Percentiles rank a stretch among this genome's conserved stretches.
Conservation (phyloP, 371 early-diverging fungal species). For the Nematocida sp. region DNA sequence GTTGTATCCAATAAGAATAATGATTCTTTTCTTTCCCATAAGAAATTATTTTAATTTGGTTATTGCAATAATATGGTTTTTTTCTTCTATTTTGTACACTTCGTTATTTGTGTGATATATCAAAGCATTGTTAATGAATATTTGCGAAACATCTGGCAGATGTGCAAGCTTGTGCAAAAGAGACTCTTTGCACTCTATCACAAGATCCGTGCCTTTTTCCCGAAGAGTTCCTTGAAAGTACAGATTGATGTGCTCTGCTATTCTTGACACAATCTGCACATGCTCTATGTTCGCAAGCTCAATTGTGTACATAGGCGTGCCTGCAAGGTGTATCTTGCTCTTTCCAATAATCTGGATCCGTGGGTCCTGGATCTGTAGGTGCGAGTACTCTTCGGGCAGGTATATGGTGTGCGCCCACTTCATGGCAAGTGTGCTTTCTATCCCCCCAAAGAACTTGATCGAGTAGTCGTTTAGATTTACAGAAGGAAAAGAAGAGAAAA, state of each 20-base stretch:
- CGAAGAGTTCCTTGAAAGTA: slow-evolving; percentile 32
- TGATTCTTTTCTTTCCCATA: slow-evolving; percentile 58
- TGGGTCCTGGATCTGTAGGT: too few relatives aligned
- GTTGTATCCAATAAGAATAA: slow-evolving; percentile 61
- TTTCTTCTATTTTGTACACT: neutral
- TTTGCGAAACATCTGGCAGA: neutral
- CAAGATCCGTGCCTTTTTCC: slow-evolving; percentile 1
- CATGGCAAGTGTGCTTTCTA: slow-evolving; percentile 12
- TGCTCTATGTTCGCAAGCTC: slow-evolving; percentile 1
- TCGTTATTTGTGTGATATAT: neutral
- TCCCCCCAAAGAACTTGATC: slow-evolving; percentile 14
- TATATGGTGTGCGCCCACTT: neutral
- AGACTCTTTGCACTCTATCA: slow-evolving; percentile 26
- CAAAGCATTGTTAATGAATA: neutral
- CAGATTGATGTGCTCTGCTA: neutral
- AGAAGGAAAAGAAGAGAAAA: slow-evolving; percentile 5
- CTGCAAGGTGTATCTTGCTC: too few relatives aligned
- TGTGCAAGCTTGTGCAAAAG: neutral
- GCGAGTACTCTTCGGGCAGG: neutral
- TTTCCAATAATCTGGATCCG: too few relatives aligned
- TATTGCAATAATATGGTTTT: neutral
- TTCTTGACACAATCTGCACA: neutral
- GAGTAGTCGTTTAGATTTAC: slow-evolving; percentile 19
- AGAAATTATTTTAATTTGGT: slow-evolving; percentile 13
- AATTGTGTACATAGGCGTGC: neutral